These are phyloP conservation scores for Stylonectria norvegica DNA, from an alignment of 2,329 filamentous ascomycete genomes.

Conservation along the genomic window DNA sequence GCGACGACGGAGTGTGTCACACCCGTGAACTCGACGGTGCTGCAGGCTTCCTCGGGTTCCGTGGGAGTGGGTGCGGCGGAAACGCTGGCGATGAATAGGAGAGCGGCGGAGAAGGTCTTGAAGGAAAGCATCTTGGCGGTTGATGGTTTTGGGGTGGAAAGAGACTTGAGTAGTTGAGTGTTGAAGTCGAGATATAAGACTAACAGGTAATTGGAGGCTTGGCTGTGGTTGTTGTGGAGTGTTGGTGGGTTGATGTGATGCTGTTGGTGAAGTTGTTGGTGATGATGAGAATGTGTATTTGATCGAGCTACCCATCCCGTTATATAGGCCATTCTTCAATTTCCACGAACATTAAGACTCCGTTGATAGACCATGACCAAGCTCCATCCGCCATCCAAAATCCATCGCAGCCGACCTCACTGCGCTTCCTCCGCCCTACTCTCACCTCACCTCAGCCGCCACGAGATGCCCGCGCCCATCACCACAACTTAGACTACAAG, in stretches of 20 bases:
- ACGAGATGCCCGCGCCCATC: no score
- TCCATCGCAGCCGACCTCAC: conserved; percentile 6
- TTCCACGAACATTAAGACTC: no score
- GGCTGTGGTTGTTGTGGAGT: neutral
- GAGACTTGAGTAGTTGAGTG: conserved; percentile 3
- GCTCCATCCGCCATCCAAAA: conserved; percentile 1
- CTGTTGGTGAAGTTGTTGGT: conserved; percentile 5
- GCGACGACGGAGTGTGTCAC: conserved; percentile 46
- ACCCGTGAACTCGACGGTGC: conserved; percentile 35
- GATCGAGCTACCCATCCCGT: conserved; percentile 9
- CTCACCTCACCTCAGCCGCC: conserved; percentile 4
- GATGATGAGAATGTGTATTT: conserved; percentile 12
- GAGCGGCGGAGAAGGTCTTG: conserved; percentile 27
- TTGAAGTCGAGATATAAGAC: neutral
- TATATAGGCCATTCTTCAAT: conserved; percentile 21
- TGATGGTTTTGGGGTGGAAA: neutral
- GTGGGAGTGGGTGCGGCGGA: conserved; percentile 34
- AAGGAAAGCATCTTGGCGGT: conserved; percentile 31
- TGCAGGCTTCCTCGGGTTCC: conserved; percentile 24
- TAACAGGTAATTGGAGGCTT: neutral
- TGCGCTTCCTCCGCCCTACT: neutral
- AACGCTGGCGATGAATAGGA: conserved; percentile 30
- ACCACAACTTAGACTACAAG: neutral
- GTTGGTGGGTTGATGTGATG: neutral
- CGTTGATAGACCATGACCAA: no score